Conservation (phyloP, 2,329 filamentous ascomycete species). For the Harringtonia aguacate region DNA sequence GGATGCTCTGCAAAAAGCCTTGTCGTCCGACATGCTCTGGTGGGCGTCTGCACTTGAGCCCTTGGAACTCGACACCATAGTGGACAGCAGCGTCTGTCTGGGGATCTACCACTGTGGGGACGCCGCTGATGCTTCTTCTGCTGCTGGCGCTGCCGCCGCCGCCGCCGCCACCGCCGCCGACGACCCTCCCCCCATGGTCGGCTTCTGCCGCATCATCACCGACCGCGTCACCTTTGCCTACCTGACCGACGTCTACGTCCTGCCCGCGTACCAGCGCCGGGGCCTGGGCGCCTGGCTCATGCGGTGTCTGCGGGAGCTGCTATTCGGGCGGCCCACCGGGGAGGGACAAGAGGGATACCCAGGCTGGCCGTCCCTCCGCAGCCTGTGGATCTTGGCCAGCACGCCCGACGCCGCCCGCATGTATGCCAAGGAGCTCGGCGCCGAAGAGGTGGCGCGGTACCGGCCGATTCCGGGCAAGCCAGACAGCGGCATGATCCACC, state of each 20-base stretch:
- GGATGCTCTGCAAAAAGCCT: conserved; percentile 41
- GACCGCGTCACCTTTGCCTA: conserved; percentile 61
- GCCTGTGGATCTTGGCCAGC: conserved; percentile 43
- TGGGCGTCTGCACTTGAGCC: too few species aligned
- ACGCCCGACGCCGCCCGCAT: conserved; percentile 23
- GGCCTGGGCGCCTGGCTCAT: conserved; percentile 59
- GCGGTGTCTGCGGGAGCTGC: conserved; percentile 42
- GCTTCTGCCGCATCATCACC: conserved; percentile 54
- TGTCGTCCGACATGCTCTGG: conserved; percentile 34
- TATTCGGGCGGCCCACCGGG: conserved; percentile 20
- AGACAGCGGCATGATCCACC: conserved; percentile 15
- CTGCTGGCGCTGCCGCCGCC: too few species aligned
- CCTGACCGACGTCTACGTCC: conserved; percentile 57
- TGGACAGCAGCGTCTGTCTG: conserved; percentile 49
- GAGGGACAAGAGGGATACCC: not conserved
- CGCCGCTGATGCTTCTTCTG: not conserved
- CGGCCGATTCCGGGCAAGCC: conserved; percentile 4
- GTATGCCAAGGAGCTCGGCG: conserved; percentile 37
- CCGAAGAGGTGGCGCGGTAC: conserved; percentile 16
- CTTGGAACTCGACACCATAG: conserved; percentile 36
- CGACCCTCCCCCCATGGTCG: conserved; percentile 33
- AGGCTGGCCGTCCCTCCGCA: conserved; percentile 46
- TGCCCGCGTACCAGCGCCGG: conserved; percentile 45
- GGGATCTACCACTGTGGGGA: conserved; percentile 35
- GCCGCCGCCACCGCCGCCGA: too few species aligned